Percentiles rank a stretch among this genome's conserved stretches.
Conservation (phyloP, 2,329 filamentous ascomycete genomes). For the Apiospora rasikravindrae region DNA sequence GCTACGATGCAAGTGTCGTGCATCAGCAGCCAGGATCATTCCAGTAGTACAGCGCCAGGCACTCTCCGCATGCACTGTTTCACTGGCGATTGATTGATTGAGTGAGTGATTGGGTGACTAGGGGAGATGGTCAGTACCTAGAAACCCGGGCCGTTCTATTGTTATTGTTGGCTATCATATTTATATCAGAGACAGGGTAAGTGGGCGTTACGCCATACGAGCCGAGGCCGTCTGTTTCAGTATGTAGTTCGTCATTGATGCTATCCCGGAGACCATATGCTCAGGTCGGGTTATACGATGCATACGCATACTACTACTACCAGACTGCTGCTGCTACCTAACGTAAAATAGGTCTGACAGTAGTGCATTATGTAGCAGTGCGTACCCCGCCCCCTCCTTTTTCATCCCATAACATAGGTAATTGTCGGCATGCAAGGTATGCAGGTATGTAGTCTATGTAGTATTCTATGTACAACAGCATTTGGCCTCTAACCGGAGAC, state of each 20-base stretch:
- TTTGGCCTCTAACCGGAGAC: neutral
- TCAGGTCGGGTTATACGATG: neutral
- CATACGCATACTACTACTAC: neutral
- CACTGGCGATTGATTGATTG: constrained; percentile 7
- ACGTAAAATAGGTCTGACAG: neutral
- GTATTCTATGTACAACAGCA: neutral
- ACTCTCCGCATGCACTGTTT: constrained; percentile 11
- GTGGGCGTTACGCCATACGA: neutral
- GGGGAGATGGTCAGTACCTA: neutral
- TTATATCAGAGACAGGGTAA: neutral
- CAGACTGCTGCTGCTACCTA: neutral
- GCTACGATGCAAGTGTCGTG: constrained; percentile 16
- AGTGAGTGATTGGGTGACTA: neutral
- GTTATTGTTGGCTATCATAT: neutral
- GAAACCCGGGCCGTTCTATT: neutral
- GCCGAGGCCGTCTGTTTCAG: neutral
- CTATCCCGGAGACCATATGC: neutral
- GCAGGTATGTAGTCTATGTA: neutral
- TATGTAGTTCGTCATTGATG: constrained; percentile 4
- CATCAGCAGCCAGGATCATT: constrained; percentile 12
- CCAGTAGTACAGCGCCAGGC: constrained; percentile 11
- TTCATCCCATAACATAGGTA: neutral
- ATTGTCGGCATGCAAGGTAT: neutral
- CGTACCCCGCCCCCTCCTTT: constrained; percentile 8
- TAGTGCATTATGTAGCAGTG: neutral